phyloP scores from a whole-genome alignment of 1,139 yeast species.

The Sugiyamaella xylanicola region DNA sequence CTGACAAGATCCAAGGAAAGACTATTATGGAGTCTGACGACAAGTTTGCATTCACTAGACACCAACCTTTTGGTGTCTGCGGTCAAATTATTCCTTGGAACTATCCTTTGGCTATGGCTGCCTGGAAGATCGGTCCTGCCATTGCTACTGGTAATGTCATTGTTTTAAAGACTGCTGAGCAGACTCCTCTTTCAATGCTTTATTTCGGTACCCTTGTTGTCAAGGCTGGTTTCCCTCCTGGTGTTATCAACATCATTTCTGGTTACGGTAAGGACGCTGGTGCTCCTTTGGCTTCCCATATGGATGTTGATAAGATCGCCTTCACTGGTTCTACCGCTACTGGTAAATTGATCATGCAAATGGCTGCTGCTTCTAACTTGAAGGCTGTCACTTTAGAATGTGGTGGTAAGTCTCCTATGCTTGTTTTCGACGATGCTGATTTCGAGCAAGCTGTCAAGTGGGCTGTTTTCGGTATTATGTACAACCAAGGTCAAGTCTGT shows the following conservation, averaged over 20 bases:
- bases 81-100: conserved; percentile 94
- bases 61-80: conserved; percentile 84
- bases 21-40: conserved; percentile 66
- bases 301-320: conserved; percentile 75
- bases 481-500: conserved; percentile 87
- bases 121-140: conserved; percentile 78
- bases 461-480: conserved; percentile 65
- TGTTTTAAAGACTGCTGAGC: conserved; percentile 75
- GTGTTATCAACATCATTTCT: conserved; percentile 74
- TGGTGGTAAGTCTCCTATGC: conserved; percentile 86
- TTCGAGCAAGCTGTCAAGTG: conserved; percentile 62
- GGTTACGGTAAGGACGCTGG: conserved; percentile 77
- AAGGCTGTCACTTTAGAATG: conserved; percentile 75
- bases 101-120: conserved; percentile 78
- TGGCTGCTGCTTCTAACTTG: conserved; percentile 55
- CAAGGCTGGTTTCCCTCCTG: conserved; percentile 78
- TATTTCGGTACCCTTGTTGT: conserved; percentile 62
- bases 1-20: conserved; percentile 66
- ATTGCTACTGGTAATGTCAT: conserved; percentile 77
- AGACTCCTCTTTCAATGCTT: conserved; percentile 77
- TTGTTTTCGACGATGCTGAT: conserved; percentile 74
- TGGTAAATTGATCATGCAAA: conserved; percentile 71
- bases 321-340: conserved; percentile 84
- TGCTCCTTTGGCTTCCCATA: conserved; percentile 69
- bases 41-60: conserved; percentile 58